Conservation (phyloP, 345 rosid genomes). For the Eucalyptus cloeziana region DNA sequence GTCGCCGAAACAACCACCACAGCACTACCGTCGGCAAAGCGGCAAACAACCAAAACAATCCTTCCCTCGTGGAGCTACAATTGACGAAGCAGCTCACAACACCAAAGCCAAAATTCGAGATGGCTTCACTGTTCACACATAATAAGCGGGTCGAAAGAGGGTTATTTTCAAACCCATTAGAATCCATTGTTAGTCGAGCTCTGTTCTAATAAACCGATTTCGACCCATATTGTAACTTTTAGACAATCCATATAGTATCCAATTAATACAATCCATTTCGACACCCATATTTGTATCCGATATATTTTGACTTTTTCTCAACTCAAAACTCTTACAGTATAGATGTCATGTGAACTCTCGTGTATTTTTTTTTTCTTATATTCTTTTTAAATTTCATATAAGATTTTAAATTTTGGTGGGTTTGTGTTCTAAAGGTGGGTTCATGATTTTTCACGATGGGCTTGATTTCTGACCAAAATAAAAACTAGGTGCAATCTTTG, state of each 20-base stretch:
- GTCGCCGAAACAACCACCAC: accelerated
- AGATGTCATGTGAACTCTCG: neutral
- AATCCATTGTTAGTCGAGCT: no score
- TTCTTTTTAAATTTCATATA: neutral
- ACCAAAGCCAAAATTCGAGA: neutral
- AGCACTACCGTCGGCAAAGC: accelerated
- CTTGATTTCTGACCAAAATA: neutral
- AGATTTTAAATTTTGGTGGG: neutral
- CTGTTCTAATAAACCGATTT: no score
- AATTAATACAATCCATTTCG: neutral
- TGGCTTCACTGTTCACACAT: no score
- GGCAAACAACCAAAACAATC: neutral
- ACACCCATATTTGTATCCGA: accelerated
- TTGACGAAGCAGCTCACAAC: neutral
- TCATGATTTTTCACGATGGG: neutral
- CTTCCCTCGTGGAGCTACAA: neutral
- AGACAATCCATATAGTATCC: neutral
- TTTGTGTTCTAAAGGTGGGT: neutral
- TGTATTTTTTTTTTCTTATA: neutral
- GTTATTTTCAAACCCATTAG: no score
- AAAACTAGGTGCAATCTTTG: neutral
- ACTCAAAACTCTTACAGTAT: neutral
- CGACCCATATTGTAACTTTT: no score
- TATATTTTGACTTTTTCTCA: neutral
- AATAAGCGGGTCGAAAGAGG: no score